Conservation (phyloP, 1,139 yeast genomes). For the Kodamaea sp. region DNA sequence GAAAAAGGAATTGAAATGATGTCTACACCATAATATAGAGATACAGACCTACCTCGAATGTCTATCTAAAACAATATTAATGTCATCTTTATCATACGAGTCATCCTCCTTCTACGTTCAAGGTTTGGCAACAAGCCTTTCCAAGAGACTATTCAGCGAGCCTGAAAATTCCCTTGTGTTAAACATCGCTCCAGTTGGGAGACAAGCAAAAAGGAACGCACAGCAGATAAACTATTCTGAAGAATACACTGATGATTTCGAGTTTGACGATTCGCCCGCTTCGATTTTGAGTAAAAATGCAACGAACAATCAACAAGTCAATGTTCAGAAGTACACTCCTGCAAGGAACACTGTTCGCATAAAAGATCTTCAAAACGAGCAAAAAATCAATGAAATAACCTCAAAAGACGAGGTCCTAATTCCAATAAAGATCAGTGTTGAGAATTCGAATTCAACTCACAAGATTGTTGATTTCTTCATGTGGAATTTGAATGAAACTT, state of each 20-base stretch:
- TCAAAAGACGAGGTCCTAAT: slow-evolving; percentile 50
- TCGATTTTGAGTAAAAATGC: slow-evolving; percentile 18
- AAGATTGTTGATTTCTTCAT: slow-evolving; percentile 79
- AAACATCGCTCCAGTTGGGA: slow-evolving; percentile 67
- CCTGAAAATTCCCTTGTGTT: slow-evolving; percentile 63
- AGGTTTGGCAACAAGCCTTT: slow-evolving; percentile 18
- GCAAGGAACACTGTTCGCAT: slow-evolving; percentile 37
- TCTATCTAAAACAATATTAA: too few relatives aligned
- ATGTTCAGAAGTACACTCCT: slow-evolving; percentile 36
- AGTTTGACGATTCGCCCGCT: slow-evolving; percentile 55
- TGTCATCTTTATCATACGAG: slow-evolving; percentile 15
- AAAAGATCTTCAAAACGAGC: slow-evolving; percentile 23
- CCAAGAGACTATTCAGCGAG: slow-evolving; percentile 40
- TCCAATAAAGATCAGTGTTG: slow-evolving; percentile 79
- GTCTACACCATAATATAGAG: too few relatives aligned
- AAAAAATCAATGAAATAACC: slow-evolving; percentile 28
- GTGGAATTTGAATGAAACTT: slow-evolving; percentile 85
- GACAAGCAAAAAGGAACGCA: slow-evolving; percentile 75
- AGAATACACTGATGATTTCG: slow-evolving; percentile 60
- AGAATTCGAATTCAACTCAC: slow-evolving; percentile 58
- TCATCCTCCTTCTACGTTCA: slow-evolving; percentile 18
- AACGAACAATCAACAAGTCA: slow-evolving; percentile 22
- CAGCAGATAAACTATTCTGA: slow-evolving; percentile 84
- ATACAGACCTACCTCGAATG: too few relatives aligned
- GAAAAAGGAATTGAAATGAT: too few relatives aligned